Percentiles rank a stretch among this genome's conserved stretches.
phyloP scores from a whole-genome alignment of 257 asterid species.

The Phtheirospermum japonicum region DNA sequence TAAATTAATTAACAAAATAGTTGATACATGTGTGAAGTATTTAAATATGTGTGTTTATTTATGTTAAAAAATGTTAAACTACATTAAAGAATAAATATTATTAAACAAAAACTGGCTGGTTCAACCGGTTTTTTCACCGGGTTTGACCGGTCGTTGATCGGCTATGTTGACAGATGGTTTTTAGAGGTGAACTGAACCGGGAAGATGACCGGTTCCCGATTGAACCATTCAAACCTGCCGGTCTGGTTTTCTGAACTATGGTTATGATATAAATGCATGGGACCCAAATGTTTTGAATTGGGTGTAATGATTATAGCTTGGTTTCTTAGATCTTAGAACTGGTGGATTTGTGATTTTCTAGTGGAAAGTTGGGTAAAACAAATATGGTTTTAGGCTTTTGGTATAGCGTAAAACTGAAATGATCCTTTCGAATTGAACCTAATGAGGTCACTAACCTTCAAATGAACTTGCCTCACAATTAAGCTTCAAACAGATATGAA shows the following conservation, averaged over 20 bases:
- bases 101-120: no score
- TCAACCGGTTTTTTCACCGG: no score
- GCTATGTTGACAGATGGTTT: no score
- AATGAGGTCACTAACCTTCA: background rate
- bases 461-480: background rate
- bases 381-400: background rate
- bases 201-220: no score
- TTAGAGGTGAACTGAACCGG: no score
- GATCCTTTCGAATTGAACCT: background rate
- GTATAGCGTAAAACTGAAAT: background rate
- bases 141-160: no score
- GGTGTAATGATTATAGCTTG: background rate
- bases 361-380: background rate
- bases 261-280: background rate
- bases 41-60: no score
- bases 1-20: no score
- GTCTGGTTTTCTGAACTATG: no score
- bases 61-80: no score
- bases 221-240: no score
- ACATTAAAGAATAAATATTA: no score
- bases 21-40: background rate
- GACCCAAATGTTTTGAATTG: background rate
- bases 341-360: background rate
- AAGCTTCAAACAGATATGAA: conserved; percentile 1
- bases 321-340: background rate